Conservation (phyloP, 106 monocot genomes). For the Dendrobium chrysotoxum region DNA sequence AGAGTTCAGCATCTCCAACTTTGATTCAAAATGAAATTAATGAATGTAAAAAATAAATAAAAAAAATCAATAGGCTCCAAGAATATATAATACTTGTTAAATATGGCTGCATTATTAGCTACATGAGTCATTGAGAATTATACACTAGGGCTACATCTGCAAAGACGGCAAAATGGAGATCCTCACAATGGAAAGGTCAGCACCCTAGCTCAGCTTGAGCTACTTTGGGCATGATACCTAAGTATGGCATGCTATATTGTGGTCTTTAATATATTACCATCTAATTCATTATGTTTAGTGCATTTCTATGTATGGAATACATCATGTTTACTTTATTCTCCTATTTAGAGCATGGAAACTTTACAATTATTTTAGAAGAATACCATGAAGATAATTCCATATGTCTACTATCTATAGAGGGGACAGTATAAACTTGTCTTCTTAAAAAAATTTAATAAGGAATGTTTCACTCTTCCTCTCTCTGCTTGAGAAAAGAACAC, state of each 20-base stretch:
- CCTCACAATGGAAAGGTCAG: background rate
- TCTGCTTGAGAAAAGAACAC: background rate
- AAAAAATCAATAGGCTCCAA: too few species aligned
- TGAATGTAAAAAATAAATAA: too few species aligned
- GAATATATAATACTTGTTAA: too few species aligned
- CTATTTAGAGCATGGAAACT: background rate
- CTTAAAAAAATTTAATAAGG: background rate
- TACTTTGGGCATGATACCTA: background rate
- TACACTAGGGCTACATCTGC: too few species aligned
- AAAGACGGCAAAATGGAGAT: too few species aligned
- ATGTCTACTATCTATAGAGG: background rate
- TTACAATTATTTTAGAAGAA: background rate
- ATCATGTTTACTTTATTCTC: background rate
- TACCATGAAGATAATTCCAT: background rate
- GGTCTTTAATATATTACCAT: background rate
- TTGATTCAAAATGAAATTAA: too few species aligned
- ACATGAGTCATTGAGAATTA: too few species aligned
- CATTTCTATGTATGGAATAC: background rate
- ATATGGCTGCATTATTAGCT: too few species aligned
- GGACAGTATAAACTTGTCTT: background rate
- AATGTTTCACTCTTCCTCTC: background rate
- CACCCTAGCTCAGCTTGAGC: background rate
- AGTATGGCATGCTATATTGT: background rate
- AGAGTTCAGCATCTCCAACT: too few species aligned
- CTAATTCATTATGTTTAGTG: background rate